A percentile compares a stretch with the other conserved stretches of the same genome.
Conservation (phyloP, 2,329 filamentous ascomycete genomes). For the Neopestalotiopsis rosae region DNA sequence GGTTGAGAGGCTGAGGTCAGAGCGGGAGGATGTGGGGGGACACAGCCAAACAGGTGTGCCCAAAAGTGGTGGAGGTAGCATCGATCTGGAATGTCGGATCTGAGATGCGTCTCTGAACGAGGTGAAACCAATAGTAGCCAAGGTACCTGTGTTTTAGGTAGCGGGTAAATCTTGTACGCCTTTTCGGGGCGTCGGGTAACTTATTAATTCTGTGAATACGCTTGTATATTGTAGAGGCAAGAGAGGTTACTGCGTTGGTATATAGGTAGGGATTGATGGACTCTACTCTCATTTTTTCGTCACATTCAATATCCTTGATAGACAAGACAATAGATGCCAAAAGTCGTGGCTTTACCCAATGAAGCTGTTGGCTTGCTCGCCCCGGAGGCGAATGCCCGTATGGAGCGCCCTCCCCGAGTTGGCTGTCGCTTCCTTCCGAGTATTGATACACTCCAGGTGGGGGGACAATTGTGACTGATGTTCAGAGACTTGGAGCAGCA, state of each 20-base stretch:
- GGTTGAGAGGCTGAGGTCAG: conserved; percentile 4
- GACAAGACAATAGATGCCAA: background rate
- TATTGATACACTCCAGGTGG: too few species aligned
- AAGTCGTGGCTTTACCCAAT: background rate
- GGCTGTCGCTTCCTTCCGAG: conserved; percentile 6
- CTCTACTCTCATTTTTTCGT: background rate
- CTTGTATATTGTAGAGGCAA: too few species aligned
- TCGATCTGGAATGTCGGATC: conserved; percentile 15
- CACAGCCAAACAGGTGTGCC: too few species aligned
- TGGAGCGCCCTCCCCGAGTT: background rate
- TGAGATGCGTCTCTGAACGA: background rate
- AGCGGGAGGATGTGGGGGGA: conserved; percentile 8
- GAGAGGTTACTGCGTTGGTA: background rate
- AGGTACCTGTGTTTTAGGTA: background rate
- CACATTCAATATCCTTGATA: background rate
- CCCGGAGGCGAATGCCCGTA: conserved; percentile 12
- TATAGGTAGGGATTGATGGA: background rate
- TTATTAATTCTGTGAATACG: background rate
- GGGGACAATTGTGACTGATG: background rate
- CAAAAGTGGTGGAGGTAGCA: background rate
- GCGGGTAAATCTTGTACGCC: background rate
- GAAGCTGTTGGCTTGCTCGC: conserved; percentile 8
- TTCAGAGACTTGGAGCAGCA: background rate
- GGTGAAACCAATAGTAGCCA: background rate
- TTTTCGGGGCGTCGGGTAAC: background rate